Evolutionary conservation across 331 rosid species (phyloP).

Genomic region (Rosa hybrid): DNA sequence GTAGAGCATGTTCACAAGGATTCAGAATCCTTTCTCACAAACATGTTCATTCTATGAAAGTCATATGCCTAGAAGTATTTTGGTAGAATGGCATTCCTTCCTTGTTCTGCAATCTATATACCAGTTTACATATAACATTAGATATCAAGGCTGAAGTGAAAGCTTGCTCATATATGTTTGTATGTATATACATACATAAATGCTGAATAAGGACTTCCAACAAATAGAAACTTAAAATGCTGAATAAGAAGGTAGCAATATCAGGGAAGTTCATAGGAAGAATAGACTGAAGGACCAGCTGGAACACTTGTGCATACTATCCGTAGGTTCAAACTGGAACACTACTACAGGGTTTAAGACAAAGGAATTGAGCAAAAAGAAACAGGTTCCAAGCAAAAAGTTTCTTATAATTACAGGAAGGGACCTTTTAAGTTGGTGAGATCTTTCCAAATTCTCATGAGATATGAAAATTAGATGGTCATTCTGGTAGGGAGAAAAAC

Average conservation of each 20-base stretch:
- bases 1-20: background rate
- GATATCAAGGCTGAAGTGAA: background rate
- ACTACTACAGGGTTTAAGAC: background rate
- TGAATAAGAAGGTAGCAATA: background rate
- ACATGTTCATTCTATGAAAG: background rate
- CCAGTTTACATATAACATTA: background rate
- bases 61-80: background rate
- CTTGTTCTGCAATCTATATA: background rate
- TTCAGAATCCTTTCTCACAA: background rate
- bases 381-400: background rate
- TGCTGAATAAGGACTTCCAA: background rate
- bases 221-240: background rate
- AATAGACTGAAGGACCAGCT: background rate
- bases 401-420: background rate
- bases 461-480: background rate
- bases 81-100: background rate
- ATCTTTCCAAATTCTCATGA: background rate
- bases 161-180: background rate
- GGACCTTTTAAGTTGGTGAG: background rate
- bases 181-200: no score
- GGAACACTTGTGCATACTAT: background rate
- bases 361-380: background rate
- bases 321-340: background rate
- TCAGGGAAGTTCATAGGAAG: background rate
- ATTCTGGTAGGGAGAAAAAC: background rate